Evolutionary conservation across 768 basidiomycete species (phyloP), one percentile per base, ranked within the genome.

Genomic region (Neoboletus subvelutipes): DNA sequence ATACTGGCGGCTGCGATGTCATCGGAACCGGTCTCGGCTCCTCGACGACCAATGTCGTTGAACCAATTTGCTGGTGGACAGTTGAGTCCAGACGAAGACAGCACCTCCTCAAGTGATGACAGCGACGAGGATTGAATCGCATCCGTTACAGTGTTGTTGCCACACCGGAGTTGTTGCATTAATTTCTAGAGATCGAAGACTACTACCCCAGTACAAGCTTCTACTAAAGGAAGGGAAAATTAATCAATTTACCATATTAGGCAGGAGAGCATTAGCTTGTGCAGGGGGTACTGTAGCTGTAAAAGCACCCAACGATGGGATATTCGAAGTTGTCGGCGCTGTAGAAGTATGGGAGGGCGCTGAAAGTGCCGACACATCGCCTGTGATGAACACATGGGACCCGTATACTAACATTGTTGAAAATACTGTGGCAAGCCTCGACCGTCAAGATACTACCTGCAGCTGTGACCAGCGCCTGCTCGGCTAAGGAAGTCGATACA

Each of bases 311-410:
- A 24, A 31, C 8, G 39, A n/a, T 5, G 37, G 42, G 4, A 28
- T 45, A 45, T 36, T 36, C 34, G 28, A 17, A 34, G 43, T 26
- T 11, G 31, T 40, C 34, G 72, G 62, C 18, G 68, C 67, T 17
- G 76, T 70, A 28, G 72, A 63, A 57, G 55, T 22, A 11, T n/a
- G 54, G 1, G 77, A 63, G 45, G 60, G 50, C 7, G 66, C 65
- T 31, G 62, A 63, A 33, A 54, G 57, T 5, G 18, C 39, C 8
- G 18, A 39, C 18, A 9, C 33, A 65, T 84, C 80, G 20, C 78
- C 78, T 33, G 87, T 90, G 75, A 92, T 72, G 72, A 76, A 92
- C 68, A 92, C 70, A 26, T 81, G 59, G 87, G 86, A 42, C 92
- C 91, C 69, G 88, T 5, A 28, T 28, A 3, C 3, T 83, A 69